Evolutionary conservation across 352 stramenopile genomes (phyloP).

Genomic region (Globisporangium polare): DNA sequence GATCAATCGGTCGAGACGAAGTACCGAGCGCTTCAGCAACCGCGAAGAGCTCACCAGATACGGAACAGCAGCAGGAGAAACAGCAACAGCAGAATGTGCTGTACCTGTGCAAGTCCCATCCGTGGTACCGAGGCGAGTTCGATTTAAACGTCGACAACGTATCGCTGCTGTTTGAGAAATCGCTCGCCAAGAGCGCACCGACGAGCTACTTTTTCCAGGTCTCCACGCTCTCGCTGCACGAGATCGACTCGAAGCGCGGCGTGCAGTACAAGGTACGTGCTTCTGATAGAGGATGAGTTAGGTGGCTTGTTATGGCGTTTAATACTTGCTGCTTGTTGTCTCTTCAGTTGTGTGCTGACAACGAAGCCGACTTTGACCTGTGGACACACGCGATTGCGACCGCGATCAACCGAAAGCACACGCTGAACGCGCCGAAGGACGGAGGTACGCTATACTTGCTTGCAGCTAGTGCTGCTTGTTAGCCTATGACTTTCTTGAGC

Average conservation of each 20-base stretch:
- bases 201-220: slow-evolving; percentile 86
- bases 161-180: slow-evolving; percentile 81
- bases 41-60: neutral
- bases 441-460: slow-evolving; percentile 4
- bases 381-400: slow-evolving; percentile 78
- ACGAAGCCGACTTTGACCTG: slow-evolving; percentile 69
- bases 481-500: neutral
- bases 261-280: slow-evolving; percentile 77
- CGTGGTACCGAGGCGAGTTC: slow-evolving; percentile 74
- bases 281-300: neutral
- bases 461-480: neutral
- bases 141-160: slow-evolving; percentile 73
- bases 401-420: slow-evolving; percentile 73
- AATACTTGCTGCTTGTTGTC: slow-evolving; percentile 8
- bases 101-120: slow-evolving; percentile 75
- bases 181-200: slow-evolving; percentile 64
- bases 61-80: slow-evolving; percentile 9
- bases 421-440: slow-evolving; percentile 18
- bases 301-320: neutral
- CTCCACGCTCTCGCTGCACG: slow-evolving; percentile 64
- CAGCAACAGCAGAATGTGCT: slow-evolving; percentile 48
- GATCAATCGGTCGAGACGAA: slow-evolving; percentile 2
- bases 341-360: slow-evolving; percentile 61
- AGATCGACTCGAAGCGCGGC: slow-evolving; percentile 79
- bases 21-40: neutral